Conservation (phyloP, 768 basidiomycete species). For the Mycena belliarum region DNA sequence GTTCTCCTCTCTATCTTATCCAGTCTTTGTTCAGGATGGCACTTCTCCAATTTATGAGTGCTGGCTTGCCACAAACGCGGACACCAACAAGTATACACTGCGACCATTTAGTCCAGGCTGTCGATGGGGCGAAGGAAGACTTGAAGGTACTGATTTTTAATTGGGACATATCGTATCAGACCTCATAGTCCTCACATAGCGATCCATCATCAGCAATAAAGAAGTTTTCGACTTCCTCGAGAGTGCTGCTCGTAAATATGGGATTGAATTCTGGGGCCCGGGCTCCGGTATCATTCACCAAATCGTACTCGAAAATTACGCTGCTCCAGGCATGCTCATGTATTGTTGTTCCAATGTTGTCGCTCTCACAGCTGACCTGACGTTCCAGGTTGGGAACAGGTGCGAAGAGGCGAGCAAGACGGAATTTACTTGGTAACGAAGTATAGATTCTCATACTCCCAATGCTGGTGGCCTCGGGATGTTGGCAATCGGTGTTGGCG, state of each 20-base stretch:
- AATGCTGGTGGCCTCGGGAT: constrained; percentile 97
- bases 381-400: constrained; percentile 76
- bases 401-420: constrained; percentile 26
- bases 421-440: background rate
- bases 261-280: constrained; percentile 98
- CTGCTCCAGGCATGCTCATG: constrained; percentile 94
- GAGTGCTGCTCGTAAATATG: constrained; percentile 86
- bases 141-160: constrained; percentile 56
- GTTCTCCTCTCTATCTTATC: constrained; percentile 9
- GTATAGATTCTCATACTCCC: constrained; percentile 90
- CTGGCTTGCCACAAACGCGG: constrained; percentile 78
- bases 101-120: constrained; percentile 95
- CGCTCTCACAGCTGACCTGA: constrained; percentile 4
- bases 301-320: constrained; percentile 97
- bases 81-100: constrained; percentile 95
- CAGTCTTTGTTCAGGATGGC: constrained; percentile 63
- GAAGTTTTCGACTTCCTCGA: constrained; percentile 98
- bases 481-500: constrained; percentile 98
- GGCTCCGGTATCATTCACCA: constrained; percentile 96
- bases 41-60: constrained; percentile 97
- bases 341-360: constrained; percentile 31
- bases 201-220: constrained; percentile 84
- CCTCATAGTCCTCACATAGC: constrained; percentile 38
- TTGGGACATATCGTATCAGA: too few species aligned
- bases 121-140: constrained; percentile 84